Percentiles rank a stretch among this genome's conserved stretches.
Evolutionary conservation across 2,329 filamentous ascomycete genomes (phyloP).

Genomic region (Xylariaceae sp.): DNA sequence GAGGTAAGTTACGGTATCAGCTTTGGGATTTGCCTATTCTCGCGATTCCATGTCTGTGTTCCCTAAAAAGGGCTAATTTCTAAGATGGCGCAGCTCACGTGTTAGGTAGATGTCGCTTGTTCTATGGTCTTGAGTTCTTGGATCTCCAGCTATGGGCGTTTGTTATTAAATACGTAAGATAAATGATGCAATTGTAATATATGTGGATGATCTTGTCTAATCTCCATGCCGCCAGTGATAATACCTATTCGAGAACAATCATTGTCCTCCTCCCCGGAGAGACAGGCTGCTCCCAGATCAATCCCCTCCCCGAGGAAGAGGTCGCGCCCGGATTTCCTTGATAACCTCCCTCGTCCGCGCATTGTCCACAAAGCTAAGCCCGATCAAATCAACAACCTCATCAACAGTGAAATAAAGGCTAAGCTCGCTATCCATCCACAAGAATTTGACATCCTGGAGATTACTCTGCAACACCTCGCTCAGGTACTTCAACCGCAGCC

Average conservation of each 20-base stretch:
- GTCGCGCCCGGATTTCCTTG: slow-evolving; percentile 50
- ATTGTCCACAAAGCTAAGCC: slow-evolving; percentile 60
- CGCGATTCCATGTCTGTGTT: too few relatives aligned
- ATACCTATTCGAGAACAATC: neutral
- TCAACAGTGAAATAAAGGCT: slow-evolving; percentile 56
- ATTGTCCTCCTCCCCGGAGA: neutral
- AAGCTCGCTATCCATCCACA: slow-evolving; percentile 62
- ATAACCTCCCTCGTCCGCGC: slow-evolving; percentile 52
- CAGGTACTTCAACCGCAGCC: slow-evolving; percentile 60
- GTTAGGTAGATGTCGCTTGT: too few relatives aligned
- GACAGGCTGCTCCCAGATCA: neutral
- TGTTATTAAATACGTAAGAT: too few relatives aligned
- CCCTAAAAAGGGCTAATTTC: too few relatives aligned
- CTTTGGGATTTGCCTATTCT: too few relatives aligned
- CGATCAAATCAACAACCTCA: slow-evolving; percentile 58
- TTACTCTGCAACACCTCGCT: slow-evolving; percentile 62
- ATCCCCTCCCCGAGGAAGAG: slow-evolving; percentile 33
- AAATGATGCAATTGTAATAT: too few relatives aligned
- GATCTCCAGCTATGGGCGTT: too few relatives aligned
- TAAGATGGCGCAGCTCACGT: too few relatives aligned
- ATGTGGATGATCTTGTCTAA: neutral
- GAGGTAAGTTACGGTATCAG: too few relatives aligned
- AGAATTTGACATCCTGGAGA: slow-evolving; percentile 54
- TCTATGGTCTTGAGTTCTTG: too few relatives aligned
- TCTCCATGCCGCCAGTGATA: too few relatives aligned